A percentile compares a stretch with the other conserved stretches of the same genome.
These are phyloP conservation scores for Atkinsonella hypoxylon DNA, from an alignment of 2,329 filamentous ascomycete species.

Conservation along the genomic window DNA sequence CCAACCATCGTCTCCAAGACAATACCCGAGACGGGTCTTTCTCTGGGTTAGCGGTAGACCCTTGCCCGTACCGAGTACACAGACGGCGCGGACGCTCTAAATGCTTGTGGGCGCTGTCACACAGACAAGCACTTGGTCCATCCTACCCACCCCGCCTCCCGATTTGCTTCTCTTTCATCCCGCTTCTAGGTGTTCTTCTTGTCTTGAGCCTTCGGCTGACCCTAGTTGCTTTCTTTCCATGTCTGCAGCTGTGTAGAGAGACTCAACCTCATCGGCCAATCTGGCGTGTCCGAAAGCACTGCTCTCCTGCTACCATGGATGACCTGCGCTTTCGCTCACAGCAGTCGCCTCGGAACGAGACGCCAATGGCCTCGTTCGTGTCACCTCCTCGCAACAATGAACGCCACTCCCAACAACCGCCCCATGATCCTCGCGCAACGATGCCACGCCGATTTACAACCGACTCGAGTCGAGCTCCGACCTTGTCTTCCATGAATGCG, in stretches of 20 bases:
- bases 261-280: slow-evolving; percentile 22
- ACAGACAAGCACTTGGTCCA: slow-evolving; percentile 12
- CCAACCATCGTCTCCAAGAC: slow-evolving; percentile 7
- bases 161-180: slow-evolving; percentile 16
- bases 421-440: slow-evolving; percentile 60
- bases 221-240: slow-evolving; percentile 22
- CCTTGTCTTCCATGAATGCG: slow-evolving; percentile 41
- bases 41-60: slow-evolving; percentile 5
- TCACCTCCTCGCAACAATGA: slow-evolving; percentile 60
- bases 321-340: slow-evolving; percentile 68
- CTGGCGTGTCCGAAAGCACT: slow-evolving; percentile 28
- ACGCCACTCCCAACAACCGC: slow-evolving; percentile 39
- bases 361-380: slow-evolving; percentile 61
- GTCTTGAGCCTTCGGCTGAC: slow-evolving; percentile 17
- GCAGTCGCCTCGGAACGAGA: slow-evolving; percentile 66
- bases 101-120: slow-evolving; percentile 5
- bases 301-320: slow-evolving; percentile 43
- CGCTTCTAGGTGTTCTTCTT: slow-evolving; percentile 19
- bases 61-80: slow-evolving; percentile 7
- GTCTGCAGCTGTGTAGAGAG: slow-evolving; percentile 22
- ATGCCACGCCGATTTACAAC: slow-evolving; percentile 90
- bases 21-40: slow-evolving; percentile 3
- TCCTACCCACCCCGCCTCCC: slow-evolving; percentile 17
- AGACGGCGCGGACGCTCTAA: slow-evolving; percentile 1
- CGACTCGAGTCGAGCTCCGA: slow-evolving; percentile 73